phyloP scores from a whole-genome alignment of 371 early-diverging fungal species.

The Entomophthora muscae region DNA sequence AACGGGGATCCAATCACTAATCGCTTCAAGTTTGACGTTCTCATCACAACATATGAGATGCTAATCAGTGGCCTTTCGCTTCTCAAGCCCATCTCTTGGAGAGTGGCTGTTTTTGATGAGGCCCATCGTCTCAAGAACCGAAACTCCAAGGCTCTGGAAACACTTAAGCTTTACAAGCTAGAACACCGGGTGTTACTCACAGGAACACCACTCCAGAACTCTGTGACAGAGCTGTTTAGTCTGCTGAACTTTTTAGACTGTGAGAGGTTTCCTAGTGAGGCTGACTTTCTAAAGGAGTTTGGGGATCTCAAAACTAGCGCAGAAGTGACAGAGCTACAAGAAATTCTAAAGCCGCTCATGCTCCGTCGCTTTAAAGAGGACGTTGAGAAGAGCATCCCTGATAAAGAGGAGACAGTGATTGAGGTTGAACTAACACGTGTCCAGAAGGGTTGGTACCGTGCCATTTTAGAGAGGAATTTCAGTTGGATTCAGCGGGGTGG shows the following conservation, averaged over 20 bases:
- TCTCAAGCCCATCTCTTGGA: conserved; percentile 60
- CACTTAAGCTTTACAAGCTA: conserved; percentile 64
- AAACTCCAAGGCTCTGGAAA: conserved; percentile 84
- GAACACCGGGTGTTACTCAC: conserved; percentile 66
- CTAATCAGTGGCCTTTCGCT: conserved; percentile 44
- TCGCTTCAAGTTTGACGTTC: conserved; percentile 40
- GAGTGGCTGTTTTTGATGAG: conserved; percentile 82
- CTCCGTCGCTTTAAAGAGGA: conserved; percentile 65
- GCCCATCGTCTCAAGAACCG: conserved; percentile 94
- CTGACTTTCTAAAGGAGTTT: conserved; percentile 53
- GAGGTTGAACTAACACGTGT: conserved; percentile 61
- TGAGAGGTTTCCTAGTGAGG: conserved; percentile 37
- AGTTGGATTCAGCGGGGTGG: conserved; percentile 49
- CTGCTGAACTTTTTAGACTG: conserved; percentile 88
- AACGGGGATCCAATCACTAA: conserved; percentile 23
- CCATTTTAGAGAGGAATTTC: conserved; percentile 70
- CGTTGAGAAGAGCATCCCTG: conserved; percentile 68
- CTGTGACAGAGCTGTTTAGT: conserved; percentile 85
- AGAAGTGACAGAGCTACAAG: conserved; percentile 55
- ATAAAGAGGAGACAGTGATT: conserved; percentile 29
- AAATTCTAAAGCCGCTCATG: conserved; percentile 51
- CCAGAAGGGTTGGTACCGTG: conserved; percentile 53
- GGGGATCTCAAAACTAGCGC: conserved; percentile 51
- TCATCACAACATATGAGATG: conserved; percentile 78
- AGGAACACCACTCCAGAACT: conserved; percentile 94